Conservation (phyloP, 805 yeast species). For the Zygoascus bituminiphila region DNA sequence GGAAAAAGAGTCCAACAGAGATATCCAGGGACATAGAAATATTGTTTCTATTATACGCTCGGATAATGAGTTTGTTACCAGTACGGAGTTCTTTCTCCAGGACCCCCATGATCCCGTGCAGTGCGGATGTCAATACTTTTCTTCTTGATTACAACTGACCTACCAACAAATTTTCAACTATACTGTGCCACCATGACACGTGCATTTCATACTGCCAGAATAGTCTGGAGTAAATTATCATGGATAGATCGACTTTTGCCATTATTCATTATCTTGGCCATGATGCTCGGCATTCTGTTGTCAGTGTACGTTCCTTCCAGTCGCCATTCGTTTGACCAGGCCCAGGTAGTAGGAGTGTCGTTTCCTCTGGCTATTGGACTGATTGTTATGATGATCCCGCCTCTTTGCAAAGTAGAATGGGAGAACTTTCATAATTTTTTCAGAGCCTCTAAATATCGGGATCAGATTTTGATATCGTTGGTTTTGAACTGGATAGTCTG, state of each 20-base stretch:
- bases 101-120: conserved; percentile 1
- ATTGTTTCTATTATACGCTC: too few species aligned
- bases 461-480: conserved; percentile 34
- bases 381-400: conserved; percentile 51
- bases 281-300: conserved; percentile 22
- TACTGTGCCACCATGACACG: not conserved
- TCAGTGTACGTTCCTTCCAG: conserved; percentile 21
- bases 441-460: conserved; percentile 19
- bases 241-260: conserved; percentile 21
- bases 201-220: not conserved
- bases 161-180: not conserved
- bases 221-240: conserved; percentile 7
- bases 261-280: conserved; percentile 23
- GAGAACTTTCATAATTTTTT: conserved; percentile 33
- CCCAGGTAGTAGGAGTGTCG: conserved; percentile 21
- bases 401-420: conserved; percentile 46
- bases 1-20: too few species aligned
- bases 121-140: not conserved
- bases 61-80: not conserved
- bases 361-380: conserved; percentile 37
- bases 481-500: conserved; percentile 48
- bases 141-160: too few species aligned
- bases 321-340: conserved; percentile 15
- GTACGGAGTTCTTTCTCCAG: not conserved
- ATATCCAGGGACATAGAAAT: too few species aligned